Percentiles rank a stretch among this genome's conserved stretches.
Conservation (phyloP, 2,329 filamentous ascomycete species). For the Pseudogymnoascus sp. region DNA sequence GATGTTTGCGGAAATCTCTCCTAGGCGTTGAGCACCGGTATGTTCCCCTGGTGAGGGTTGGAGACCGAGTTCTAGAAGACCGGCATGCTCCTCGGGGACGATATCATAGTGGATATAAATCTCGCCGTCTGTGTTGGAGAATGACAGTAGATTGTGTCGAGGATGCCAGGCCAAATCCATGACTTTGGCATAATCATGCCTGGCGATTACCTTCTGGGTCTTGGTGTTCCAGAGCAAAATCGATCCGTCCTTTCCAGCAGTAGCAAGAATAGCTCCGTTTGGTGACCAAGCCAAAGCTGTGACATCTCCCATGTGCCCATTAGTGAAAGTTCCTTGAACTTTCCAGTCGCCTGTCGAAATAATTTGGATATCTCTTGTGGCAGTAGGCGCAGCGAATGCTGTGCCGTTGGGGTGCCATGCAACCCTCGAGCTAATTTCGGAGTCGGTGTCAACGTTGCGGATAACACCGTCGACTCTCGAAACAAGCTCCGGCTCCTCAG, state of each 20-base stretch:
- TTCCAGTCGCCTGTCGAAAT: slow-evolving; percentile 88
- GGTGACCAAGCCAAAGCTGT: slow-evolving; percentile 89
- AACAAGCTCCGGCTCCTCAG: slow-evolving; percentile 72
- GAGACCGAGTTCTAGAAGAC: slow-evolving; percentile 48
- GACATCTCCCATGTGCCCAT: slow-evolving; percentile 75
- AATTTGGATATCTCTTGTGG: slow-evolving; percentile 75
- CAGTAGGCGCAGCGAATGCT: slow-evolving; percentile 79
- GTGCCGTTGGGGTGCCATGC: slow-evolving; percentile 93
- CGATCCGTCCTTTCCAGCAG: slow-evolving; percentile 60
- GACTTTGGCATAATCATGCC: slow-evolving; percentile 74
- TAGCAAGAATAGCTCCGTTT: slow-evolving; percentile 80
- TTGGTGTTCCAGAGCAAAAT: slow-evolving; percentile 83
- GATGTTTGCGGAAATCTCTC: slow-evolving; percentile 61
- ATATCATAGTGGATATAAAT: slow-evolving; percentile 81
- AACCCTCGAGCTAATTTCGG: slow-evolving; percentile 65
- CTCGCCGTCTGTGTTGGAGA: slow-evolving; percentile 87
- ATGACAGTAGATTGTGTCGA: slow-evolving; percentile 77
- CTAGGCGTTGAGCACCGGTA: slow-evolving; percentile 50
- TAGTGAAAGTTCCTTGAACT: slow-evolving; percentile 70
- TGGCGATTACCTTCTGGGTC: slow-evolving; percentile 72
- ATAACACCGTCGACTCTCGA: slow-evolving; percentile 83
- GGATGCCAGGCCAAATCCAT: slow-evolving; percentile 89
- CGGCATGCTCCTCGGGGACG: slow-evolving; percentile 49
- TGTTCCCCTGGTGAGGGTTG: slow-evolving; percentile 84
- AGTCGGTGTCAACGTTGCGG: slow-evolving; percentile 66